These are phyloP conservation scores for Linnemannia hyalina DNA, from an alignment of 192 early-diverging fungal genomes.

Conservation along the genomic window DNA sequence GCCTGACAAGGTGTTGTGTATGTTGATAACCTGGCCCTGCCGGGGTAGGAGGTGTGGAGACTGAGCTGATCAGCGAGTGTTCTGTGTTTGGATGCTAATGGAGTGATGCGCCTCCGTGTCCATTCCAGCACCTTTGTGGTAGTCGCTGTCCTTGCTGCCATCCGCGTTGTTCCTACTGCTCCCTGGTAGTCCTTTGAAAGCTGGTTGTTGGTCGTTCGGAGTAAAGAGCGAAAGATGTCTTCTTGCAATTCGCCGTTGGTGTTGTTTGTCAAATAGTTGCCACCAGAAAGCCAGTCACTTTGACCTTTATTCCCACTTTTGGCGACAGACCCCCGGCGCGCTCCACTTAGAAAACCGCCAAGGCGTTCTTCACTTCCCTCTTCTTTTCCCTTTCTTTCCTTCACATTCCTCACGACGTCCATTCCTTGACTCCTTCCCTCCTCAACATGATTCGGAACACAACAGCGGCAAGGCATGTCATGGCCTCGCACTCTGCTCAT, in stretches of 20 bases:
- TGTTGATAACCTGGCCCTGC: background rate
- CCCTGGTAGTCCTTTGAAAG: background rate
- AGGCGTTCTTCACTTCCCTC: background rate
- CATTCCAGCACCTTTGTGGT: background rate
- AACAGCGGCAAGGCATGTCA: conserved; percentile 16
- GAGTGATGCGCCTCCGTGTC: background rate
- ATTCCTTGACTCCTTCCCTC: background rate
- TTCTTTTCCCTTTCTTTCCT: background rate
- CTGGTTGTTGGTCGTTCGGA: background rate
- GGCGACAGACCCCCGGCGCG: no score
- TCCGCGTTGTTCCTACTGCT: background rate
- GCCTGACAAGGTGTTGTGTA: background rate
- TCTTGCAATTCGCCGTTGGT: no score
- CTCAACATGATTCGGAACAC: conserved; percentile 20
- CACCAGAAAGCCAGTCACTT: no score
- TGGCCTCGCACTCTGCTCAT: background rate
- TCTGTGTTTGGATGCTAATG: background rate
- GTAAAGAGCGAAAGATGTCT: background rate
- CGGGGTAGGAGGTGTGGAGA: background rate
- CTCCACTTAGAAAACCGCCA: no score
- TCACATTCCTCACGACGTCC: background rate
- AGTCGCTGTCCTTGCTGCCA: background rate
- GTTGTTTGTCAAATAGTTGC: no score
- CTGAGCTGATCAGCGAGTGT: background rate
- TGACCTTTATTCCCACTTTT: no score